Evolutionary conservation across 495 filamentous ascomycete species (phyloP).

Genomic region (Aspergillus indologenus): DNA sequence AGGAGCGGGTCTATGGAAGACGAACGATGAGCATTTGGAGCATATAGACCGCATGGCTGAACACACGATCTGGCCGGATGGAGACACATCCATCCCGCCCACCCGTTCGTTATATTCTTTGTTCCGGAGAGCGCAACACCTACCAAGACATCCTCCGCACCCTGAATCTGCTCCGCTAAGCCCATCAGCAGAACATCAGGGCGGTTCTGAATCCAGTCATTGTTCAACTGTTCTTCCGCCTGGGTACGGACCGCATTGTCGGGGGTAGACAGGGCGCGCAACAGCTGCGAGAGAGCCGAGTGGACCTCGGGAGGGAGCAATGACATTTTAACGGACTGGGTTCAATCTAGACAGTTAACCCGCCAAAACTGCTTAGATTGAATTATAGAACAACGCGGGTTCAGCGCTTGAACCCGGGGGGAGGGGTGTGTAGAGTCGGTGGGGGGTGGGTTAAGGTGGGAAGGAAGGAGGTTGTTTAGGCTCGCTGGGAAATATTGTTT

Average conservation of each 20-base stretch:
- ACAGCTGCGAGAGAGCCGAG: constrained; percentile 76
- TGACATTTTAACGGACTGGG: constrained; percentile 61
- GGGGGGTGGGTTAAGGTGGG: constrained; percentile 11
- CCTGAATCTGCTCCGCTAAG: constrained; percentile 84
- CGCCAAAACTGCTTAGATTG: constrained; percentile 14
- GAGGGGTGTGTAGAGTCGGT: constrained; percentile 10
- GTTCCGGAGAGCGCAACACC: constrained; percentile 29
- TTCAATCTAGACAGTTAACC: constrained; percentile 15
- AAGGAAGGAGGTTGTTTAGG: constrained; percentile 21
- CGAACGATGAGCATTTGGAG: constrained; percentile 6
- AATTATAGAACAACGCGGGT: constrained; percentile 15
- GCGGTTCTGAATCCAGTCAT: constrained; percentile 76
- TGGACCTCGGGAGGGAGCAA: constrained; percentile 77
- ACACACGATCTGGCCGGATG: not conserved
- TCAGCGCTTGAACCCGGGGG: constrained; percentile 22
- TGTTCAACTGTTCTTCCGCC: constrained; percentile 85
- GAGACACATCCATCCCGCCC: constrained; percentile 5
- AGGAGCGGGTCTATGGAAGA: constrained; percentile 67
- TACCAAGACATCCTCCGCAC: constrained; percentile 65
- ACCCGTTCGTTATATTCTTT: not conserved
- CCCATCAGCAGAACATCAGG: constrained; percentile 91
- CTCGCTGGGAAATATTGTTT: constrained; percentile 16
- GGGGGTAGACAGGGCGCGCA: constrained; percentile 80
- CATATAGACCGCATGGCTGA: not conserved
- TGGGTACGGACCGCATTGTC: constrained; percentile 82